Evolutionary conservation across 2,329 filamentous ascomycete genomes (phyloP).

Genomic region (Emmonsiellopsis sp.): DNA sequence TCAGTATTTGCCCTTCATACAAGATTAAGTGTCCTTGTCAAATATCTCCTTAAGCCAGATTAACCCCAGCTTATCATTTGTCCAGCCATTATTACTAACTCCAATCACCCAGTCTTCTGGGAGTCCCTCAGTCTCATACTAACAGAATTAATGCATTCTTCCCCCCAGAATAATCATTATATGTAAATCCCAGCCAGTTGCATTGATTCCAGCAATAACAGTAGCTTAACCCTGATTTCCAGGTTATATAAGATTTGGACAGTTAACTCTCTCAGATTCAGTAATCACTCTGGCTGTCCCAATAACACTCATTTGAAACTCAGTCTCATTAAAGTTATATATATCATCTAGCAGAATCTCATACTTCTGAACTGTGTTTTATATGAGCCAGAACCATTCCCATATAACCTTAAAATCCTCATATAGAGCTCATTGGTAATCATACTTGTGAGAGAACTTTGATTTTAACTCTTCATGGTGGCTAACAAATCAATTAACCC

Average conservation of each 20-base stretch:
- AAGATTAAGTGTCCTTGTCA: neutral
- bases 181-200: constrained; percentile 3
- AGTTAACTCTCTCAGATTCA: constrained; percentile 9
- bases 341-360: neutral
- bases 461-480: neutral
- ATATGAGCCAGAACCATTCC: neutral
- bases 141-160: neutral
- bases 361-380: neutral
- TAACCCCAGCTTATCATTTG: neutral
- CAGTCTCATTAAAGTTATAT: neutral
- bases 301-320: constrained; percentile 9
- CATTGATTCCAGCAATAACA: constrained; percentile 8
- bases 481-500: neutral
- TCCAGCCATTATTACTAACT: neutral
- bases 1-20: neutral
- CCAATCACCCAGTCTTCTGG: neutral
- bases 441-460: no score
- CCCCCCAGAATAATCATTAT: constrained; percentile 2
- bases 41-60: constrained; percentile 3
- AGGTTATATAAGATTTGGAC: constrained; percentile 10
- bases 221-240: constrained; percentile 15
- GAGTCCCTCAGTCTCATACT: constrained; percentile 2
- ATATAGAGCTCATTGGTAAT: no score
- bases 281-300: constrained; percentile 8
- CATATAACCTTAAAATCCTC: neutral